A percentile compares a stretch with the other conserved stretches of the same genome.
Evolutionary conservation across 805 yeast genomes (phyloP).

Genomic region (Millerago galiae): DNA sequence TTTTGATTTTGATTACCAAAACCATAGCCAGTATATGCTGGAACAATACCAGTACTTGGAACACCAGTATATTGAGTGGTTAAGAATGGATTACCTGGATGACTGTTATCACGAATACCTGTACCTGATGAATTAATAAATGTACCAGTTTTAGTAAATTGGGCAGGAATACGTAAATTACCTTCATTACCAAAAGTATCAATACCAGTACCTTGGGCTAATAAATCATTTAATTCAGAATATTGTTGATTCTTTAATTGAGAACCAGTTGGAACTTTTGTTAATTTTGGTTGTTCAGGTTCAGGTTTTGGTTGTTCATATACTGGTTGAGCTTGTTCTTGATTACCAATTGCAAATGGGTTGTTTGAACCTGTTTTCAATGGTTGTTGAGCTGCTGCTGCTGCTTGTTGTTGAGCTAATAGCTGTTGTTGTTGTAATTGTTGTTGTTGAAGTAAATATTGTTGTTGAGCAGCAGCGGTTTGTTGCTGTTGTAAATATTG

Average conservation of each 20-base stretch:
- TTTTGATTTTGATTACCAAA: conserved; percentile 67
- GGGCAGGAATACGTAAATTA: conserved; percentile 81
- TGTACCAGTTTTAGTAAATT: conserved; percentile 74
- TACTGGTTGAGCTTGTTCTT: conserved; percentile 12
- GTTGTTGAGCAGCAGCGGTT: conserved; percentile 21
- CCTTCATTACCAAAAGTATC: conserved; percentile 94
- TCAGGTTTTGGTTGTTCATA: conserved; percentile 17
- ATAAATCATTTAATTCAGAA: conserved; percentile 69
- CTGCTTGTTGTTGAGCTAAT: conserved; percentile 19
- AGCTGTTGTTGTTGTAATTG: conserved; percentile 28
- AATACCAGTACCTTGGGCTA: conserved; percentile 84
- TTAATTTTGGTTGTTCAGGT: conserved; percentile 27
- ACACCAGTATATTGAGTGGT: conserved; percentile 70
- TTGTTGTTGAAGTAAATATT: conserved; percentile 30
- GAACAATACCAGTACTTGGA: conserved; percentile 58
- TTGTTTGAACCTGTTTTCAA: conserved; percentile 68
- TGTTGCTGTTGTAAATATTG: conserved; percentile 32
- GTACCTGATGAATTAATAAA: conserved; percentile 88
- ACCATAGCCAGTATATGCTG: conserved; percentile 90
- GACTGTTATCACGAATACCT: conserved; percentile 38
- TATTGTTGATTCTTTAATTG: conserved; percentile 49
- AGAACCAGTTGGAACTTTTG: conserved; percentile 45
- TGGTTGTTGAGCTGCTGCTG: conserved; percentile 31
- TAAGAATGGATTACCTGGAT: conserved; percentile 34
- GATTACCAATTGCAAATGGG: conserved; percentile 55